A percentile compares a stretch with the other conserved stretches of the same genome.
Conservation (phyloP, 2,329 filamentous ascomycete species). For the Rhytidhysteron rufulum region DNA sequence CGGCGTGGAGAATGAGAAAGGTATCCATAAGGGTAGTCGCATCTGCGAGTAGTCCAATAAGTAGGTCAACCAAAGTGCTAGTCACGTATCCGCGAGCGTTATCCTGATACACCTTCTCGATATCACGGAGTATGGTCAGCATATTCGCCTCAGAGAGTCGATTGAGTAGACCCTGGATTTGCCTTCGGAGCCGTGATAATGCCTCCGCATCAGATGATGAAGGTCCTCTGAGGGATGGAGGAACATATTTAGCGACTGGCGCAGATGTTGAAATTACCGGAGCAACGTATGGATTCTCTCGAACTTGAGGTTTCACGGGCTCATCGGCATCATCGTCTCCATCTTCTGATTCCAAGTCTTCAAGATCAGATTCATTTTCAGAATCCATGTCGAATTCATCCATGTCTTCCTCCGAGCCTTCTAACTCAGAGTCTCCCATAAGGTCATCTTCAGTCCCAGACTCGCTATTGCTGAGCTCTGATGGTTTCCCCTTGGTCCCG, state of each 20-base stretch:
- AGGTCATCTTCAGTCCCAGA: conserved; percentile 20
- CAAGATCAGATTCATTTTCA: conserved; percentile 19
- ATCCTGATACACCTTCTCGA: conserved; percentile 78
- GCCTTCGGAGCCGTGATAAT: conserved; percentile 66
- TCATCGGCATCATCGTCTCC: conserved; percentile 20
- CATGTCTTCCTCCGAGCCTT: conserved; percentile 25
- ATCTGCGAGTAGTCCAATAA: conserved; percentile 77
- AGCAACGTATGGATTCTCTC: conserved; percentile 87
- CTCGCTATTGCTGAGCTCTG: conserved; percentile 29
- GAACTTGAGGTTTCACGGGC: conserved; percentile 40
- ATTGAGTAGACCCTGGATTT: conserved; percentile 86
- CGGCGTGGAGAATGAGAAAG: conserved; percentile 84
- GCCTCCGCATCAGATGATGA: conserved; percentile 63
- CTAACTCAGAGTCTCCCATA: conserved; percentile 15
- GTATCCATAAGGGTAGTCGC: conserved; percentile 77
- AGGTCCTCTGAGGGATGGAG: conserved; percentile 72
- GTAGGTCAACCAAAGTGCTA: conserved; percentile 69
- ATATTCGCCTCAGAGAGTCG: conserved; percentile 89
- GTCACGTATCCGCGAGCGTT: conserved; percentile 88
- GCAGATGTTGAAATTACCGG: conserved; percentile 50
- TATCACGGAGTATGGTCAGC: conserved; percentile 73
- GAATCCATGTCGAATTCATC: conserved; percentile 17
- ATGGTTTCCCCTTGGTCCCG: conserved; percentile 17
- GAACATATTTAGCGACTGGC: conserved; percentile 71
- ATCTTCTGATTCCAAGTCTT: conserved; percentile 29